Evolutionary conservation across 75 land plant genomes (phyloP).

Genomic region (Ceratopteris richardii): DNA sequence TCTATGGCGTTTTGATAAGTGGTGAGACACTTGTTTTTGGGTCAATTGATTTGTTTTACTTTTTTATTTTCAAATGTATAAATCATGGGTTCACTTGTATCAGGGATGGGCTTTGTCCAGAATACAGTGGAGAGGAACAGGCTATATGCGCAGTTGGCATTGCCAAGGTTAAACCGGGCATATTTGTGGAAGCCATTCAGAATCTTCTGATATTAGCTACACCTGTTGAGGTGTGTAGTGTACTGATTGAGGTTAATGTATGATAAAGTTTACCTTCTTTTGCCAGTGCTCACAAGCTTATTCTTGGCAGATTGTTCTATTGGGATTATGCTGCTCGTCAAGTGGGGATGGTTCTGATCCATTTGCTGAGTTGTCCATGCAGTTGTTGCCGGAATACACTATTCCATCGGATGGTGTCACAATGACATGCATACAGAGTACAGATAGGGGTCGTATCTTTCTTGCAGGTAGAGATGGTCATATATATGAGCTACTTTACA

Average conservation of each 20-base stretch:
- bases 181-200: slow-evolving; percentile 97
- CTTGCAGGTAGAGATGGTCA: slow-evolving; percentile 96
- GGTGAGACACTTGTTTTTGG: slow-evolving; percentile 33
- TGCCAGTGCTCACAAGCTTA: too few species aligned
- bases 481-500: slow-evolving; percentile 79
- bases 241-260: not conserved
- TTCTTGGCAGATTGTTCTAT: slow-evolving; percentile 53
- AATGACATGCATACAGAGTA: slow-evolving; percentile 82
- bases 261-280: too few species aligned
- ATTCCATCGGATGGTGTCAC: slow-evolving; percentile 93
- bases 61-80: not conserved
- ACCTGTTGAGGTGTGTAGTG: slow-evolving; percentile 73
- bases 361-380: slow-evolving; percentile 76
- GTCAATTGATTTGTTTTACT: not conserved
- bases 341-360: slow-evolving; percentile 78
- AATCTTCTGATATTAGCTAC: slow-evolving; percentile 92
- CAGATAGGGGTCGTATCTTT: slow-evolving; percentile 82
- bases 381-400: slow-evolving; percentile 83
- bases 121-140: slow-evolving; percentile 94
- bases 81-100: not conserved
- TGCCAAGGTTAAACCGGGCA: slow-evolving; percentile 73
- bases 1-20: slow-evolving; percentile 97
- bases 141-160: slow-evolving; percentile 96
- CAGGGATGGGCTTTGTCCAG: slow-evolving; percentile 97
- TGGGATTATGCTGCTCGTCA: slow-evolving; percentile 89